Base-by-base conservation (phyloP, 768 basidiomycete species). In the Boletus patriciae region DNA sequence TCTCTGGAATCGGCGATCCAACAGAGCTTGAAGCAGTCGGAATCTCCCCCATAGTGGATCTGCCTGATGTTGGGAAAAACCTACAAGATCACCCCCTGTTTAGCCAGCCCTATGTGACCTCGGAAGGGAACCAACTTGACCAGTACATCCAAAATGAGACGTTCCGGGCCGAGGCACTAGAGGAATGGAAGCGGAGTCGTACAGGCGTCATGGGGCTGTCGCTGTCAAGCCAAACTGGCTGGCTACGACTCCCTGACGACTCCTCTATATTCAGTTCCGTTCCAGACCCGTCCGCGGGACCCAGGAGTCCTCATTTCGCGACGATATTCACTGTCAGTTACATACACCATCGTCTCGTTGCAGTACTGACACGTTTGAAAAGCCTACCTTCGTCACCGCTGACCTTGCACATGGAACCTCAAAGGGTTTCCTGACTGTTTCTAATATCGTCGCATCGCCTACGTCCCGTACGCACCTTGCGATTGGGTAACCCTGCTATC, bases 301-400 rank as follows among this genome's bases (percentile, higher is more conserved):
- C 50, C 31, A 34, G 15, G 38, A 51, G 29, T 33, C 29, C 50
- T 9, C 41, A 42, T 46, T 46, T 46, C 21, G 45, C 29, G 18
- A 46, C 7, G 16, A 46, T 46, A 31, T 33, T 46, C 11, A 43
- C 41, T 16, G 31, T 34, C 15, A 18, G 50, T 25, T 8, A 18
- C 6, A 1, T 18, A 21, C 6, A 23, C 10, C 12, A 33, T 23
- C 13, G 16, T 25, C 5, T 41, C n/a, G 15, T 7, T 34, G 16
- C 33, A 23, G 19, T 18, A 18, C 19, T 52, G 21, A 52, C 31
- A 2, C 33, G 41, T 34, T 34, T 12, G 19, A 11, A 16, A 31
- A 52, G 50, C 50, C 50, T 43, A 52, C 50, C 50, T 42, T 43
- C 15, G 50, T 52, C 25, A 34, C 41, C 4, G 29, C 50, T 18